Base-by-base conservation (phyloP, 83 land plant species). In the Isoetes engelmannii region DNA sequence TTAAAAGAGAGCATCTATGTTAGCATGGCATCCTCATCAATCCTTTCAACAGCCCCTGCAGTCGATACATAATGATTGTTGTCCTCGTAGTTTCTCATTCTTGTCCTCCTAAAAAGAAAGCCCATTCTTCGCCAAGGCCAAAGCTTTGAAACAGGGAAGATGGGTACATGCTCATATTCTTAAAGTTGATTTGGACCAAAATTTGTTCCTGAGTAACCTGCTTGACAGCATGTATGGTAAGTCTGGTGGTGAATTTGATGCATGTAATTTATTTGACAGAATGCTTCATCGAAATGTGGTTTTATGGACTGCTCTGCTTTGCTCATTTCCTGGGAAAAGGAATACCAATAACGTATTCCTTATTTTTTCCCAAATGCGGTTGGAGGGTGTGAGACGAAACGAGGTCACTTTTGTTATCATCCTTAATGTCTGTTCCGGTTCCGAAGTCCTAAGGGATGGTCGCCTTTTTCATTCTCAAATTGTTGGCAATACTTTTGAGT, bases 361-460 rank as follows among this genome's bases (percentile, higher is more conserved):
- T 10, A 6, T 63, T 6, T 8, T 21, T 18, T 28, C 4, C 13
- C 5, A 37, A 10, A 46, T 50, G 62, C 41, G 7, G 37, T 6
- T 5, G 20, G 37, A 67, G 15, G 54, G 12, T 7, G 41, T 10
- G 18, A 7, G 5, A 20, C 65, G 62, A 4, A 69, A 53, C 45
- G 68, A 55, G 54, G 59, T 69, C 28, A 56, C 65, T 20, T 12
- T 6, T 57, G 21, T 57, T 10, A 43, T 47, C 59, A 48, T 37
- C 45, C 47, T 57, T 44, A 62, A 42, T 8, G 63, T 28, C 5
- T 43, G 47, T 18, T 28, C 15, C 54, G 15, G 45, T n/a, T 59
- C 45, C 41, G 9, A 45, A 19, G 19, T 0, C 17, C 47, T 62
- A 13, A 21, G 4, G 41, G 72, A 58, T 13, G 49, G 21, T 43